Evolutionary conservation across 306 rosid species (phyloP).

Genomic region (Biancaea sappan): DNA sequence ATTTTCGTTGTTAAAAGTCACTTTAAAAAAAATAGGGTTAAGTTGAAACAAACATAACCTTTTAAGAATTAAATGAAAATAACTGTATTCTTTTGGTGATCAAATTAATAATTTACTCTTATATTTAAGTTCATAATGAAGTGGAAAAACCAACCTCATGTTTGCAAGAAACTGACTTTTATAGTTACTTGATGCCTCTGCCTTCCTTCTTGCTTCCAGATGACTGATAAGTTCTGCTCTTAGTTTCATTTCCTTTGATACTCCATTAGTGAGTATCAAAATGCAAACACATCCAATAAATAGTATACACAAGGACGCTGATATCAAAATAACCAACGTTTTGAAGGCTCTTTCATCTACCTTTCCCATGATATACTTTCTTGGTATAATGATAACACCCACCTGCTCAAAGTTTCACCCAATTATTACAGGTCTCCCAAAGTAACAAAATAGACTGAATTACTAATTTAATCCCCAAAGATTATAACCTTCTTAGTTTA

Average conservation of each 20-base stretch:
- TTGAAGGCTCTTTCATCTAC: slow-evolving; percentile 95
- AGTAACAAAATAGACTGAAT: slow-evolving; percentile 14
- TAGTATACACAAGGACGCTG: slow-evolving; percentile 86
- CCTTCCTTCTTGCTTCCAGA: slow-evolving; percentile 96
- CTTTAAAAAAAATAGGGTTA: no score
- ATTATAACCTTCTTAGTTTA: no score
- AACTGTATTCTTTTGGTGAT: no score
- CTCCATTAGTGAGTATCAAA: slow-evolving; percentile 93
- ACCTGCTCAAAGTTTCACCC: slow-evolving; percentile 64
- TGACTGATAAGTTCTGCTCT: slow-evolving; percentile 94
- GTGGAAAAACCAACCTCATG: slow-evolving; percentile 74
- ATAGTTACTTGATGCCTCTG: slow-evolving; percentile 96
- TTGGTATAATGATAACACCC: slow-evolving; percentile 92
- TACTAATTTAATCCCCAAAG: no score
- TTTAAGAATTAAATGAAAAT: no score
- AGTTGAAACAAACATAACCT: no score
- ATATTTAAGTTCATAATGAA: background rate
- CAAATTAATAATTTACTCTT: no score
- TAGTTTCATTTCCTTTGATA: slow-evolving; percentile 97
- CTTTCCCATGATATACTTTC: slow-evolving; percentile 95
- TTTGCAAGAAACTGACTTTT: slow-evolving; percentile 98
- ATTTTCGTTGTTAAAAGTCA: no score
- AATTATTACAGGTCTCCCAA: slow-evolving; percentile 16
- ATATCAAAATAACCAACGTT: slow-evolving; percentile 88
- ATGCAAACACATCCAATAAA: slow-evolving; percentile 94